A percentile compares a stretch with the other conserved stretches of the same genome.
phyloP scores from a whole-genome alignment of 352 stramenopile species.

The Elongisporangium undulatum region DNA sequence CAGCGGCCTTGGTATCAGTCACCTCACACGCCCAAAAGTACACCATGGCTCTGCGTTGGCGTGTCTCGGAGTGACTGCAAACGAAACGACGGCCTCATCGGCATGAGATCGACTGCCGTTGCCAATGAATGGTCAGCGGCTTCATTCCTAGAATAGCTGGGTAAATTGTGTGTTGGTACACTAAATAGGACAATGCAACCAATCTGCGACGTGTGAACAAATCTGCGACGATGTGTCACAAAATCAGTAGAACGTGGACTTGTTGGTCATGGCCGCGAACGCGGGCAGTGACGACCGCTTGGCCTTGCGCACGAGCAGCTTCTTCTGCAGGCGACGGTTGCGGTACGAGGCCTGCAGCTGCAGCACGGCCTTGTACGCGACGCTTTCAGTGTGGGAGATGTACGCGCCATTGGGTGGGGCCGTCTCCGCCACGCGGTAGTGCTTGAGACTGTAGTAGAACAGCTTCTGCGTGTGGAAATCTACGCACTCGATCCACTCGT shows the following conservation, averaged over 20 bases:
- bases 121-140: neutral
- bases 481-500: constrained; percentile 65
- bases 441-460: constrained; percentile 67
- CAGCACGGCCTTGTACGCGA: constrained; percentile 47
- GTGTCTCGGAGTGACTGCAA: neutral
- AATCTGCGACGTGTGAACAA: too few species aligned
- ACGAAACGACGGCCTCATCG: neutral
- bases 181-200: neutral
- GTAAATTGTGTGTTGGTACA: neutral
- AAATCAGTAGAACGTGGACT: constrained; percentile 19
- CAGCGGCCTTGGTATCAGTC: constrained; percentile 45
- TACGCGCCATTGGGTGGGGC: constrained; percentile 44
- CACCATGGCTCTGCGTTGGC: constrained; percentile 16
- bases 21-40: constrained; percentile 58
- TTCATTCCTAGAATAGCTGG: neutral
- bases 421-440: constrained; percentile 35
- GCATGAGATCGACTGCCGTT: too few species aligned
- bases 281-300: constrained; percentile 51
- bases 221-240: too few species aligned
- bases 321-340: constrained; percentile 33
- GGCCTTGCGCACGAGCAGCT: constrained; percentile 34
- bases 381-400: constrained; percentile 40
- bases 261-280: constrained; percentile 32
- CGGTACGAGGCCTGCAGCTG: constrained; percentile 57
- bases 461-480: constrained; percentile 30